A percentile compares a stretch with the other conserved stretches of the same genome.
Conservation (phyloP, 805 yeast species). For the Ogataea ramenticola region DNA sequence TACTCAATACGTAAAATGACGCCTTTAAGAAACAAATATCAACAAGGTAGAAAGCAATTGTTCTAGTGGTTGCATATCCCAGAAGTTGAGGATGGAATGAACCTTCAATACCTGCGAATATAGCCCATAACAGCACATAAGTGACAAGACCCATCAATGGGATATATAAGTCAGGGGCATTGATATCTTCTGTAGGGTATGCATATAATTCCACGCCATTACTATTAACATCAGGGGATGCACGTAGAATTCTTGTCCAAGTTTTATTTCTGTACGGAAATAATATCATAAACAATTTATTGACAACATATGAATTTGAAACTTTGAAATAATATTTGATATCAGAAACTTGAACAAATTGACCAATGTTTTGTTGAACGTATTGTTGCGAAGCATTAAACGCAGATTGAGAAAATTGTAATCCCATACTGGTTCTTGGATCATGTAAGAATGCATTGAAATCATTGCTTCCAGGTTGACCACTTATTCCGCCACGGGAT, state of each 20-base stretch:
- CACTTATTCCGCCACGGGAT: background rate
- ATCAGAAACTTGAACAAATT: constrained; percentile 43
- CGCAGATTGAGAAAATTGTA: constrained; percentile 83
- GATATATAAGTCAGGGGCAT: constrained; percentile 94
- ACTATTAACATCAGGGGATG: constrained; percentile 27
- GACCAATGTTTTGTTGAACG: constrained; percentile 62
- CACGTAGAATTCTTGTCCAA: constrained; percentile 58
- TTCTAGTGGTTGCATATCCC: constrained; percentile 80
- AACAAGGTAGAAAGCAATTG: constrained; percentile 70
- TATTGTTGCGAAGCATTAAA: constrained; percentile 75
- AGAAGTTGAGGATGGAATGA: constrained; percentile 89
- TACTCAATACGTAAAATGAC: constrained; percentile 74
- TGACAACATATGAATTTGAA: constrained; percentile 76
- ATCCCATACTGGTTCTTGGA: constrained; percentile 77
- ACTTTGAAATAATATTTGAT: constrained; percentile 88
- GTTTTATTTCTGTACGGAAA: constrained; percentile 82
- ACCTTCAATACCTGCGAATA: constrained; percentile 79
- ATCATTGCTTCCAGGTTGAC: constrained; percentile 7
- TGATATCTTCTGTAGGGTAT: constrained; percentile 78
- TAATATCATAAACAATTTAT: constrained; percentile 63
- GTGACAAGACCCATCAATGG: constrained; percentile 92
- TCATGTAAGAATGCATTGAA: constrained; percentile 53
- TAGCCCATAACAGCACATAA: constrained; percentile 76
- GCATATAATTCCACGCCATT: constrained; percentile 41
- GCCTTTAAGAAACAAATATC: constrained; percentile 73